phyloP scores from a whole-genome alignment of 2,329 filamentous ascomycete species.

The Microcyclospora tardicrescens region DNA sequence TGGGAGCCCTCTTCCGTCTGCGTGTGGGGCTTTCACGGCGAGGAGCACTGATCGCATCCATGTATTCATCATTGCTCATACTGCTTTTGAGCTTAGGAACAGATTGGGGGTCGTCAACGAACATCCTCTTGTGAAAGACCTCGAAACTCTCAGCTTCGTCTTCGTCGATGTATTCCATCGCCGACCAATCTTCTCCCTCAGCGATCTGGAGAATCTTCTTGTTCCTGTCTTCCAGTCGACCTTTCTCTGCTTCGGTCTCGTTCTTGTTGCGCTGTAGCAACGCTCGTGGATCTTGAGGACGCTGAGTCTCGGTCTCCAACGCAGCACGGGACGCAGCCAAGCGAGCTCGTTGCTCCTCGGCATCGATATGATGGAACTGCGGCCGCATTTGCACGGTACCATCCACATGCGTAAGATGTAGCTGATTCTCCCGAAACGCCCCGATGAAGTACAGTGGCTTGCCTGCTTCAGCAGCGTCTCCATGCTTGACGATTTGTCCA shows the following conservation, averaged over 20 bases:
- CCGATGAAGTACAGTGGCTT: slow-evolving; percentile 76
- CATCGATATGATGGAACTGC: slow-evolving; percentile 87
- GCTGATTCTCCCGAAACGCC: slow-evolving; percentile 71
- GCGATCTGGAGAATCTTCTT: slow-evolving; percentile 58
- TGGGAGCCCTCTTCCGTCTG: slow-evolving; percentile 25
- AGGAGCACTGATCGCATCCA: slow-evolving; percentile 50
- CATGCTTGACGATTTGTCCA: slow-evolving; percentile 55
- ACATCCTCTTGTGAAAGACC: slow-evolving; percentile 61
- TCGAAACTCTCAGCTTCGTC: slow-evolving; percentile 63
- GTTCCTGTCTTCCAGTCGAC: slow-evolving; percentile 55
- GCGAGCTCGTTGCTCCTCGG: slow-evolving; percentile 58
- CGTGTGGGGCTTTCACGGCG: slow-evolving; percentile 25
- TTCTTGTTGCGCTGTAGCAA: slow-evolving; percentile 15
- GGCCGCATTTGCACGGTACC: slow-evolving; percentile 81
- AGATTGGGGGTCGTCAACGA: slow-evolving; percentile 36
- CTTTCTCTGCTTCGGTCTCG: slow-evolving; percentile 43
- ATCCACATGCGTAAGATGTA: slow-evolving; percentile 74
- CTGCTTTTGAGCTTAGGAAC: slow-evolving; percentile 40
- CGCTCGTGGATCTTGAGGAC: slow-evolving; percentile 25
- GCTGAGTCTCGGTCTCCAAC: slow-evolving; percentile 31
- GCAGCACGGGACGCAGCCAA: slow-evolving; percentile 27
- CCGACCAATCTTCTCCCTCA: slow-evolving; percentile 71
- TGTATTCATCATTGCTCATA: slow-evolving; percentile 46
- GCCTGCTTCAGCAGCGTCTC: slow-evolving; percentile 55
- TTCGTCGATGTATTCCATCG: slow-evolving; percentile 69